phyloP scores from a whole-genome alignment of 2,329 filamentous ascomycete species.

The Alternaria triticina region DNA sequence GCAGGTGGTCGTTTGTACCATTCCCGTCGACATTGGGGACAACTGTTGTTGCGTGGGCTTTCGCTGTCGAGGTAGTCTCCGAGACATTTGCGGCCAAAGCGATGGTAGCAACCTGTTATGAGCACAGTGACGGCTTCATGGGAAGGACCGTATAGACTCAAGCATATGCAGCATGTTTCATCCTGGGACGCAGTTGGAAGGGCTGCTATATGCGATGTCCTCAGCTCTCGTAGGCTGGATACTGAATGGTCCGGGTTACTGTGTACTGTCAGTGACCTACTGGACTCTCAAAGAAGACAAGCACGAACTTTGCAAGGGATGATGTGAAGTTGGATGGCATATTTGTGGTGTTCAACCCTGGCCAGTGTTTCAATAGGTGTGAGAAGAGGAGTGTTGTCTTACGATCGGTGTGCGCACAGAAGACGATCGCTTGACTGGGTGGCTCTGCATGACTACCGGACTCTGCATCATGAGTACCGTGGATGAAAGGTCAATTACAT shows the following conservation, averaged over 20 bases:
- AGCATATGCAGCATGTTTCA: conserved; percentile 10
- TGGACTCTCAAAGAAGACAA: not conserved
- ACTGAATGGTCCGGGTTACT: not conserved
- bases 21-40: conserved; percentile 14
- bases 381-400: not conserved
- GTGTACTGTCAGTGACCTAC: not conserved
- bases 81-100: conserved; percentile 16
- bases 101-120: conserved; percentile 11
- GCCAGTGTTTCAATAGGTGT: not conserved
- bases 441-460: not conserved
- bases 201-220: not conserved
- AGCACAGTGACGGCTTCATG: conserved; percentile 5
- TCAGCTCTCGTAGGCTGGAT: not conserved
- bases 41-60: conserved; percentile 7
- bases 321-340: not conserved
- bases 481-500: not conserved
- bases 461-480: not conserved
- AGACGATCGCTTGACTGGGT: not conserved
- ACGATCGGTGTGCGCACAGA: not conserved
- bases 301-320: not conserved
- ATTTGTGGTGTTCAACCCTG: not conserved
- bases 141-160: not conserved
- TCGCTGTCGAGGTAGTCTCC: conserved; percentile 8
- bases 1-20: conserved; percentile 8
- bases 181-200: not conserved